Conservation (phyloP, 768 basidiomycete genomes). For the Dentipellis sp. region DNA sequence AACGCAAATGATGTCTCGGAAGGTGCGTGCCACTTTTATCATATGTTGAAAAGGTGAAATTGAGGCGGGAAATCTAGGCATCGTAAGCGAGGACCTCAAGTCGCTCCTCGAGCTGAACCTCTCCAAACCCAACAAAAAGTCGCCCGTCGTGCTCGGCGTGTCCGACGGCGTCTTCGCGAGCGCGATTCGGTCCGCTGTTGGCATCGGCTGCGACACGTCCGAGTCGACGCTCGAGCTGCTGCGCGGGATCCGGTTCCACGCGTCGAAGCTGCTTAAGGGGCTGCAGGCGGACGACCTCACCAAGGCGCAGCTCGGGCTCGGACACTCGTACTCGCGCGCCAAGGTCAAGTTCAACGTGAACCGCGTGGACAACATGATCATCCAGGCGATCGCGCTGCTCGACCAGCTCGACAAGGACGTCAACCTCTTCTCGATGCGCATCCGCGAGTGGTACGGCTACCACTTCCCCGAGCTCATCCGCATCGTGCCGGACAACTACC, state of each 20-base stretch:
- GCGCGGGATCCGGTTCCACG: slow-evolving; percentile 89
- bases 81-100: slow-evolving; percentile 76
- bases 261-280: slow-evolving; percentile 80
- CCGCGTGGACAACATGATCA: slow-evolving; percentile 98
- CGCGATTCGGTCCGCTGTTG: slow-evolving; percentile 65
- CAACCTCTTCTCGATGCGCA: slow-evolving; percentile 97
- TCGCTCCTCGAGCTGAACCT: slow-evolving; percentile 84
- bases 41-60: not conserved
- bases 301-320: slow-evolving; percentile 92
- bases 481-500: slow-evolving; percentile 89
- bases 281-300: slow-evolving; percentile 82
- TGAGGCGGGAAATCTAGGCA: slow-evolving; percentile 36
- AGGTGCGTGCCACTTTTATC: slow-evolving; percentile 40
- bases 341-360: slow-evolving; percentile 99
- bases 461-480: slow-evolving; percentile 96
- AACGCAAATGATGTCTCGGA: slow-evolving; percentile 96
- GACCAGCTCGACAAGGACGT: slow-evolving; percentile 99
- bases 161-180: slow-evolving; percentile 67
- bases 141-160: slow-evolving; percentile 66
- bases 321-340: slow-evolving; percentile 94
- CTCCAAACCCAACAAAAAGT: slow-evolving; percentile 63
- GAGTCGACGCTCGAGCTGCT: slow-evolving; percentile 78
- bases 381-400: slow-evolving; percentile 95
- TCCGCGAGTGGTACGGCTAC: slow-evolving; percentile 98
- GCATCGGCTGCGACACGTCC: slow-evolving; percentile 71